Evolutionary conservation across 306 rosid genomes (phyloP), one percentile per base, ranked within the genome.

Genomic region (Fagus sylvatica): DNA sequence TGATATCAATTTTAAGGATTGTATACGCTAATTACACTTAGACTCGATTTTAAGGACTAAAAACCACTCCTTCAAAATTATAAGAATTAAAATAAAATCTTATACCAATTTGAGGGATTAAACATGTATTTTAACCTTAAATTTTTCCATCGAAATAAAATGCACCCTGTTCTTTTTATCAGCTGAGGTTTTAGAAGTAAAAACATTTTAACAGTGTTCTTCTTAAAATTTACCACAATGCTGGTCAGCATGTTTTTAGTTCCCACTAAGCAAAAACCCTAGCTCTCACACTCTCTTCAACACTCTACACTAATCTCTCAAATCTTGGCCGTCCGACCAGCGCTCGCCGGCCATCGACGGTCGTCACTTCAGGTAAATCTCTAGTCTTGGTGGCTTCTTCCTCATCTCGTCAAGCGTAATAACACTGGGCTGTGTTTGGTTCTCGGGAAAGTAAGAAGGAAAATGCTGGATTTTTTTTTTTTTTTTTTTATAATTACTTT

Each of bases 401-500:
- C 22, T 7, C 43, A 34, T 62, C 69, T 13, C 43, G 12, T 13
- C 51, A 46, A 46, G 51, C 51, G 51, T 46, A 46, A 46, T 10
- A 46, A 46, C 51, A 46, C 51, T 46, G 0, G 43, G 41, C 19
- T 62, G 42, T 34, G 43, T 33, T 62, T 62, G 69, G 41, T 15
- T 62, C 69, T 13, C 43, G 69, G 42, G 69, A 62, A 62, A 34
- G 69, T 62, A 34, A 62, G n/a, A 62, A 15, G 43, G 28, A 62
- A 15, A 62, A 4, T 13, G 40, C 42, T 61, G n/a, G 19, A 62
- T 62, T 62, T 6, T 13, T 16, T 7, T 62, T 62, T 15, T 3
- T 10, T 33, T 34, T 62, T 12, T 60, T 30, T 6, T 60, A 12
- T 54, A 54, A 54, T 54, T 54, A 16, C 22, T n/a, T 54, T 7